Evolutionary conservation across 2,329 filamentous ascomycete genomes (phyloP).

Genomic region (Celoporthe dispersa): DNA sequence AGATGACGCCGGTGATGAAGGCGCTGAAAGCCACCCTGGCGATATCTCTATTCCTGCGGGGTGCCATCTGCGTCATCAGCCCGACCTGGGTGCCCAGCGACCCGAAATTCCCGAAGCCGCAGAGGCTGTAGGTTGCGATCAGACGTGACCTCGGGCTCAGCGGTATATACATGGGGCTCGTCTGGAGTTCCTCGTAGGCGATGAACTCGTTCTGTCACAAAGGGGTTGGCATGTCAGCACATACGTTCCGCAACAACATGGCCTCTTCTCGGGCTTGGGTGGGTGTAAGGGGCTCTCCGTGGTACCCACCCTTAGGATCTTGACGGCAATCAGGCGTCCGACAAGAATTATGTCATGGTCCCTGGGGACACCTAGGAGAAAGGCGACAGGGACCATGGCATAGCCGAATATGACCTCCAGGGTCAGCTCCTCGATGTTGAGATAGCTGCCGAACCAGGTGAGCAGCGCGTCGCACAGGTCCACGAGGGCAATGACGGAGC

Average conservation of each 20-base stretch:
- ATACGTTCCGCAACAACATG: no score
- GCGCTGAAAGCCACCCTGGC: conserved; percentile 77
- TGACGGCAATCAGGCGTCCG: conserved; percentile 75
- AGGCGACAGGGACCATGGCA: conserved; percentile 76
- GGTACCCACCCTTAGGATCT: conserved; percentile 64
- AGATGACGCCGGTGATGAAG: conserved; percentile 75
- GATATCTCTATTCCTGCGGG: conserved; percentile 74
- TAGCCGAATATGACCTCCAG: conserved; percentile 79
- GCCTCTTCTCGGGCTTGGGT: no score
- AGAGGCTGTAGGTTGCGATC: conserved; percentile 86
- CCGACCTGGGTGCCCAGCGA: conserved; percentile 90
- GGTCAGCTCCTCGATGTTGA: conserved; percentile 73
- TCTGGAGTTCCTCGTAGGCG: conserved; percentile 64
- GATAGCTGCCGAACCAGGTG: conserved; percentile 82
- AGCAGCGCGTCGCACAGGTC: conserved; percentile 76
- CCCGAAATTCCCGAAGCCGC: conserved; percentile 83
- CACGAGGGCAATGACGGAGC: conserved; percentile 81
- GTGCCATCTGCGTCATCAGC: conserved; percentile 81
- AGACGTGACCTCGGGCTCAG: conserved; percentile 74
- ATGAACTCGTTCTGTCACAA: conserved; percentile 72
- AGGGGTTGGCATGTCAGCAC: neutral
- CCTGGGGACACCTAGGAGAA: conserved; percentile 78
- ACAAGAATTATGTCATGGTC: conserved; percentile 70
- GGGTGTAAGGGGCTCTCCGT: no score
- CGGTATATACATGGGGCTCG: conserved; percentile 53